Percentiles rank a stretch among this genome's conserved stretches.
phyloP scores from a whole-genome alignment of 164 flowering plant species.

The Malania oleifera region DNA sequence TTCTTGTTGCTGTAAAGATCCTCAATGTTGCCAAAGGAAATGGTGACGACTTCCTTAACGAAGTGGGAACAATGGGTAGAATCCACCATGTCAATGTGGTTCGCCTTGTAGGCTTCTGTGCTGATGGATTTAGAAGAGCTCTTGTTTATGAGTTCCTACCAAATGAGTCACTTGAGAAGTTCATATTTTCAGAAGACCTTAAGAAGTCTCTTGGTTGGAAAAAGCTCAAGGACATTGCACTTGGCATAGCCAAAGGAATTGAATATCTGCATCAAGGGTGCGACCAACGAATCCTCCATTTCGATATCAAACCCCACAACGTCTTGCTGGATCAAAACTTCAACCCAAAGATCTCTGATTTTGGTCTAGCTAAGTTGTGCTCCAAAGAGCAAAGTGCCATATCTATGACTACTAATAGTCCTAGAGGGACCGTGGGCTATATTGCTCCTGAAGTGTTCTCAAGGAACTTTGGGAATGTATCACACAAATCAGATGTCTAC shows the following conservation, averaged over 20 bases:
- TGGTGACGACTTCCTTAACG: slow-evolving; percentile 25
- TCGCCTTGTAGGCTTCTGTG: slow-evolving; percentile 29
- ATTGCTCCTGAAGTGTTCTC: too few relatives aligned
- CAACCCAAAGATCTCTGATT: slow-evolving; percentile 1
- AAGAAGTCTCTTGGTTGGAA: slow-evolving; percentile 1
- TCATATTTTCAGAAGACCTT: neutral
- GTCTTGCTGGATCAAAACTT: neutral
- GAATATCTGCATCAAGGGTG: slow-evolving; percentile 1
- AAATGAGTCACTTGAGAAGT: slow-evolving; percentile 11
- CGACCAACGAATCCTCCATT: neutral
- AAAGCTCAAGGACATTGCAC: too few relatives aligned
- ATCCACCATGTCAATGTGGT: slow-evolving; percentile 30
- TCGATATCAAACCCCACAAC: neutral
- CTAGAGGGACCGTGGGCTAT: neutral
- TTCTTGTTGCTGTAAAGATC: too few relatives aligned
- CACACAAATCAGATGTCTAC: too few relatives aligned
- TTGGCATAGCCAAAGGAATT: too few relatives aligned
- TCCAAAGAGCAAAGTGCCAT: neutral
- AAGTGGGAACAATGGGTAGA: slow-evolving; percentile 21
- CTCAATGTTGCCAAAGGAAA: too few relatives aligned
- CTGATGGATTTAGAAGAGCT: slow-evolving; percentile 27
- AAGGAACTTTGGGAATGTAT: too few relatives aligned
- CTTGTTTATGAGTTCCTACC: slow-evolving; percentile 22
- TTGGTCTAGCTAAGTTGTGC: neutral
- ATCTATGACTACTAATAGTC: neutral